Evolutionary conservation across 2,329 filamentous ascomycete genomes (phyloP).

Genomic region (Colletotrichum sp.): DNA sequence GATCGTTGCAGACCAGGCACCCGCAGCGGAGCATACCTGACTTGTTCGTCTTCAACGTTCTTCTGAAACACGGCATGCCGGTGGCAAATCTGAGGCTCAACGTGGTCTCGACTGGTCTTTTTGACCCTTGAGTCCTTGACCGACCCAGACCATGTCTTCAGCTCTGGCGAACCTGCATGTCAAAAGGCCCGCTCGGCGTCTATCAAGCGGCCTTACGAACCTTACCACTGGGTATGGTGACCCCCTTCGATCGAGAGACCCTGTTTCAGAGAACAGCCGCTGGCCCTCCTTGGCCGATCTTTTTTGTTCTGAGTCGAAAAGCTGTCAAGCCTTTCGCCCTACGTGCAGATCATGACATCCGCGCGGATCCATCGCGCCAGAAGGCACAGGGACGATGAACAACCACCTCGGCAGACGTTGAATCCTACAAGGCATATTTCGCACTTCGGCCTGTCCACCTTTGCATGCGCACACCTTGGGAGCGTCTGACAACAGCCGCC

Average conservation of each 20-base stretch:
- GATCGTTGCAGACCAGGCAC: background rate
- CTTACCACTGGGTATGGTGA: background rate
- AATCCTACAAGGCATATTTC: conserved; percentile 15
- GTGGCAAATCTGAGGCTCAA: conserved; percentile 18
- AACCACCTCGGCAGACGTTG: background rate
- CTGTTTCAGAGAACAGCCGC: background rate
- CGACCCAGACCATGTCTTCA: background rate
- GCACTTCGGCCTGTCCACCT: background rate
- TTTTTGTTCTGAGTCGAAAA: background rate
- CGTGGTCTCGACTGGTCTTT: background rate
- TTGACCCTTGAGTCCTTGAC: background rate
- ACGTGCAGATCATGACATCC: conserved; percentile 8
- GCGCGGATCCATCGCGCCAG: conserved; percentile 3
- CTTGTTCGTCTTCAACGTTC: background rate
- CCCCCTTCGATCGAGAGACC: background rate
- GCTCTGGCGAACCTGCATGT: background rate
- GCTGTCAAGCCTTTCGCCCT: background rate
- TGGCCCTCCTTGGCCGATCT: background rate
- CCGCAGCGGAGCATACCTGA: background rate
- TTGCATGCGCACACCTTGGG: background rate
- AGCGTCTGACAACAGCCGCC: background rate
- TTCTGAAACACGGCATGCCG: background rate
- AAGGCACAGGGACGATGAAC: background rate
- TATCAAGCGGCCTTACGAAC: background rate
- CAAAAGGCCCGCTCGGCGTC: background rate